phyloP scores from a whole-genome alignment of 768 basidiomycete genomes.

The Mycena venus region DNA sequence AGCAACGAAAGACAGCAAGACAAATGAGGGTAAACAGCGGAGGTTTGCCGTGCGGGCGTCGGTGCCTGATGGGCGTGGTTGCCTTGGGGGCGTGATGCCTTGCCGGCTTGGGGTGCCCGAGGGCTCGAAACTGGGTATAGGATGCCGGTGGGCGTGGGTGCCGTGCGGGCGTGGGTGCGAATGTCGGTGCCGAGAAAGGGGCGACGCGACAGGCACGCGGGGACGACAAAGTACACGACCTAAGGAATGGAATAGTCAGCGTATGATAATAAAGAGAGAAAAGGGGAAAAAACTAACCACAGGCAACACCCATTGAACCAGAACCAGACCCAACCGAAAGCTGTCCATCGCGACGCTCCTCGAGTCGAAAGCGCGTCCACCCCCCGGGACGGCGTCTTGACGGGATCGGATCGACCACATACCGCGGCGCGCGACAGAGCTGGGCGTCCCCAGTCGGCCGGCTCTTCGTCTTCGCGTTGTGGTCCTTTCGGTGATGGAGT shows the following conservation, averaged over 20 bases:
- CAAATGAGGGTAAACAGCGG: too few relatives aligned
- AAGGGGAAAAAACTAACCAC: background rate
- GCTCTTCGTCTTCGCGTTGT: constrained; percentile 15
- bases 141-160: background rate
- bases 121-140: background rate
- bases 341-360: constrained; percentile 5
- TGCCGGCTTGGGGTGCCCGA: background rate
- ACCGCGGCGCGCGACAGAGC: constrained; percentile 15
- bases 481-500: background rate
- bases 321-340: background rate
- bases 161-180: background rate
- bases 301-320: background rate
- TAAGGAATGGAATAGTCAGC: background rate
- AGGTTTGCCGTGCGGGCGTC: background rate
- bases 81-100: constrained; percentile 3
- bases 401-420: constrained; percentile 14
- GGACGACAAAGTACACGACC: background rate
- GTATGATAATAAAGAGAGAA: background rate
- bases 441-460: constrained; percentile 7
- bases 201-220: background rate
- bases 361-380: constrained; percentile 22
- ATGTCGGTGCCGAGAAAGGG: background rate
- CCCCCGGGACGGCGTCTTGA: constrained; percentile 13
- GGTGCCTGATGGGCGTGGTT: background rate
- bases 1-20: too few relatives aligned